Conservation (phyloP, 108 stramenopile genomes). For the Pseudonitzschia delicatissima region DNA sequence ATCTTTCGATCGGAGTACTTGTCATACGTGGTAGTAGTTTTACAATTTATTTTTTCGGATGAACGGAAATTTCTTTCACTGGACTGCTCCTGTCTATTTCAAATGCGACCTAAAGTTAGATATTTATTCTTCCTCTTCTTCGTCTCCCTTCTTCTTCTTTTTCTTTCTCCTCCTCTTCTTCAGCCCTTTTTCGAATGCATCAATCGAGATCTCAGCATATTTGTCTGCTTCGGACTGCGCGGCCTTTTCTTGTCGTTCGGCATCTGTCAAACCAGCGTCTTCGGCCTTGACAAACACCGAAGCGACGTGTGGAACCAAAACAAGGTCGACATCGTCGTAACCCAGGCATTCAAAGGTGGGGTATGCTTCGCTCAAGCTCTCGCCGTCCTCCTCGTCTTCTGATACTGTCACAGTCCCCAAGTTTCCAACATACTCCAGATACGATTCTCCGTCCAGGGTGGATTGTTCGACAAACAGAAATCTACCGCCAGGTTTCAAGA, state of each 20-base stretch:
- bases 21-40: no score
- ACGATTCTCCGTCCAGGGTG: slow-evolving; percentile 61
- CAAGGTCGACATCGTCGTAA: slow-evolving; percentile 78
- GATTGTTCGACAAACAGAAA: slow-evolving; percentile 79
- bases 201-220: slow-evolving; percentile 69
- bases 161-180: slow-evolving; percentile 76
- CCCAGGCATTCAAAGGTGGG: slow-evolving; percentile 73
- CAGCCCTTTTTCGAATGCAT: slow-evolving; percentile 77
- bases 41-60: no score
- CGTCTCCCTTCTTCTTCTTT: slow-evolving; percentile 35
- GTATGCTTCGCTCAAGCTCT: slow-evolving; percentile 13
- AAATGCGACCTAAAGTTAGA: no score
- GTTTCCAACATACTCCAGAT: slow-evolving; percentile 60
- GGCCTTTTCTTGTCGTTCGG: slow-evolving; percentile 41
- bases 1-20: no score
- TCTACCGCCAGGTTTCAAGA: slow-evolving; percentile 83
- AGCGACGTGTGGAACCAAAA: slow-evolving; percentile 77
- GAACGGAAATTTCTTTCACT: no score
- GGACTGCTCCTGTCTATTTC: no score
- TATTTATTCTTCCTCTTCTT: no score
- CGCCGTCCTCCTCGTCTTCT: slow-evolving; percentile 18
- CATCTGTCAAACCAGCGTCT: slow-evolving; percentile 63
- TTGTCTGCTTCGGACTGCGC: slow-evolving; percentile 57
- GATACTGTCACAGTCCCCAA: slow-evolving; percentile 22
- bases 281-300: slow-evolving; percentile 75